A percentile compares a stretch with the other conserved stretches of the same genome.
Evolutionary conservation across 2,329 filamentous ascomycete genomes (phyloP).

Genomic region (Periconia macrospinosa): DNA sequence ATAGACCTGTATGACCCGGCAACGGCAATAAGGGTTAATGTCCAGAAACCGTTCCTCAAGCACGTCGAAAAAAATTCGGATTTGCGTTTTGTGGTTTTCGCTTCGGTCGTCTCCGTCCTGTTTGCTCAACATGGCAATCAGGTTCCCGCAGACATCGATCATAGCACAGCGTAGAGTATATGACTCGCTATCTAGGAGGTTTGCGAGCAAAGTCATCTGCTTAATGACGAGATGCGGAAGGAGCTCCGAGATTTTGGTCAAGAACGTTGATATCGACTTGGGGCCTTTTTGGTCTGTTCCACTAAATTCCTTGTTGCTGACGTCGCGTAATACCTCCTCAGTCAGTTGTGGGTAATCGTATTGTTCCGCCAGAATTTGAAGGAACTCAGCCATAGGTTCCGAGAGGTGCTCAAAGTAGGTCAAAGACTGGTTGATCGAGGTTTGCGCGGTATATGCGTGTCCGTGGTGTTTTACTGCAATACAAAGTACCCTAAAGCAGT

Average conservation of each 20-base stretch:
- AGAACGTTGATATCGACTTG: conserved; percentile 93
- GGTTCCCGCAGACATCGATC: conserved; percentile 95
- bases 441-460: conserved; percentile 94
- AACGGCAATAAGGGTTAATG: conserved; percentile 94
- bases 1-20: conserved; percentile 89
- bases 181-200: conserved; percentile 95
- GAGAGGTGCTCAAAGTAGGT: conserved; percentile 99
- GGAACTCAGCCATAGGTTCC: conserved; percentile 97
- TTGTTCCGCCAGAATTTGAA: conserved; percentile 93
- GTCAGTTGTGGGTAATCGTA: conserved; percentile 96
- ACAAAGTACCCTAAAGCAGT: conserved; percentile 94
- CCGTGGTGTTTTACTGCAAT: conserved; percentile 97
- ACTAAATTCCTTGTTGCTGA: conserved; percentile 98
- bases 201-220: conserved; percentile 93
- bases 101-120: conserved; percentile 77
- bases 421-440: conserved; percentile 94
- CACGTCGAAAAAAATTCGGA: conserved; percentile 96
- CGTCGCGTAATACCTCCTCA: conserved; percentile 88
- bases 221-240: conserved; percentile 91
- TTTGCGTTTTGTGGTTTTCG: conserved; percentile 91
- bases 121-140: conserved; percentile 86
- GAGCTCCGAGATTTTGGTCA: conserved; percentile 89
- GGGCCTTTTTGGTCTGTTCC: conserved; percentile 93
- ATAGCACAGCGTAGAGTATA: conserved; percentile 92
- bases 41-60: conserved; percentile 95